phyloP scores from a whole-genome alignment of 306 rosid species.

The Inga oerstediana region DNA sequence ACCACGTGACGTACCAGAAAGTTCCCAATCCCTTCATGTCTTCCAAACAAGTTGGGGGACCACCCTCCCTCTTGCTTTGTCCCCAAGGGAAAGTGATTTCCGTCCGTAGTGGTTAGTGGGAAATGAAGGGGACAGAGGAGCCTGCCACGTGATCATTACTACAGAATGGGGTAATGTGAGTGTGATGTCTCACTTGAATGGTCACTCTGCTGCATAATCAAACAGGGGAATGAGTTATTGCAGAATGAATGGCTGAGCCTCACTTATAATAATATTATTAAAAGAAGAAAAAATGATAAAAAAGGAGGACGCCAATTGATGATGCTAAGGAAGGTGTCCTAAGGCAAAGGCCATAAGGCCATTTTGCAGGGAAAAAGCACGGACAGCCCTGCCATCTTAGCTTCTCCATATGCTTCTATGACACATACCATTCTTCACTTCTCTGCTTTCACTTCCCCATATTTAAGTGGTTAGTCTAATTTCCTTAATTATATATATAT shows the following conservation, averaged over 20 bases:
- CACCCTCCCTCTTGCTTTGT: background rate
- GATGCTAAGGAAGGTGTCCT: background rate
- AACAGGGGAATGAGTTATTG: background rate
- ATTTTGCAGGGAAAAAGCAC: background rate
- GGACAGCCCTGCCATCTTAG: no score
- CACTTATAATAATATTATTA: background rate
- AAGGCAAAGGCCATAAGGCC: background rate
- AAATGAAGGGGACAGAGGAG: background rate
- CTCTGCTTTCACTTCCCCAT: background rate
- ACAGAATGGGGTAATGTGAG: background rate
- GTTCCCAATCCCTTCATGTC: background rate
- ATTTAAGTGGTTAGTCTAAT: background rate
- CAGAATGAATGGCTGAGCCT: background rate
- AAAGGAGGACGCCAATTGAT: background rate
- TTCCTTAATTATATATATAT: no score
- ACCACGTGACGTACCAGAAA: slow-evolving; percentile 25
- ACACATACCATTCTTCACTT: no score
- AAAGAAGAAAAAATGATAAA: no score
- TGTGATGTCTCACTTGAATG: background rate
- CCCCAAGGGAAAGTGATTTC: background rate
- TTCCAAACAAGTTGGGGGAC: background rate
- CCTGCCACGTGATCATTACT: background rate
- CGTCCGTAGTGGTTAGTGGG: background rate
- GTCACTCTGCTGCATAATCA: background rate
- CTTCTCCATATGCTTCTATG: no score